A percentile compares a stretch with the other conserved stretches of the same genome.
Conservation (phyloP, 805 yeast species). For the Kluyveromyces lactis region DNA sequence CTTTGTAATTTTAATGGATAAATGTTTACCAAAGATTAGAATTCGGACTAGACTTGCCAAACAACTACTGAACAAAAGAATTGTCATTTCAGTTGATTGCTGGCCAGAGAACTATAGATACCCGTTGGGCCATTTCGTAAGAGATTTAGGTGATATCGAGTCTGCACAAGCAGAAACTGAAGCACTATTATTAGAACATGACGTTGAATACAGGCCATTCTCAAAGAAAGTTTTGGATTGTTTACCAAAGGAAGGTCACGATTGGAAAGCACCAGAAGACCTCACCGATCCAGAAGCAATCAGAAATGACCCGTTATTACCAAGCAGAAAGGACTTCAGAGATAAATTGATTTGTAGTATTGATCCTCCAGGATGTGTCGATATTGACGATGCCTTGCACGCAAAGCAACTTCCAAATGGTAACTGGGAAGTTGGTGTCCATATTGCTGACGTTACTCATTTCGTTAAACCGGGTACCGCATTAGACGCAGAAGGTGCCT, state of each 20-base stretch:
- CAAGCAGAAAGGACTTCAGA: slow-evolving; percentile 73
- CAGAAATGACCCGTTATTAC: slow-evolving; percentile 37
- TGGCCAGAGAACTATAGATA: slow-evolving; percentile 81
- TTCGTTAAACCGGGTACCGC: slow-evolving; percentile 91
- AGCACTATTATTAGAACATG: slow-evolving; percentile 87
- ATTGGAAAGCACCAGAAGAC: slow-evolving; percentile 80
- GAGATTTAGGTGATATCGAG: slow-evolving; percentile 84
- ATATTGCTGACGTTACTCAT: slow-evolving; percentile 97
- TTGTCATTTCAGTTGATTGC: slow-evolving; percentile 84
- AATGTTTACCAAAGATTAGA: slow-evolving; percentile 75
- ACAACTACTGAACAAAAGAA: slow-evolving; percentile 79
- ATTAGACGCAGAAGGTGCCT: slow-evolving; percentile 90
- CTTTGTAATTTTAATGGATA: slow-evolving; percentile 83
- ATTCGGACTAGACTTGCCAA: slow-evolving; percentile 81
- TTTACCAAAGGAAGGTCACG: slow-evolving; percentile 85
- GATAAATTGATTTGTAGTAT: slow-evolving; percentile 88
- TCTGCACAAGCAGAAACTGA: slow-evolving; percentile 94
- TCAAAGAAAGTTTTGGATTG: slow-evolving; percentile 87
- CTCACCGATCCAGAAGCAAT: slow-evolving; percentile 46
- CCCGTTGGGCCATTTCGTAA: slow-evolving; percentile 93
- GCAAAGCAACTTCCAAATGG: slow-evolving; percentile 83
- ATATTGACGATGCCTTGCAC: slow-evolving; percentile 96
- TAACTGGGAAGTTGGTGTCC: slow-evolving; percentile 95
- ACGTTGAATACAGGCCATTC: slow-evolving; percentile 93
- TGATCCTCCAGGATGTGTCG: slow-evolving; percentile 98